Evolutionary conservation across 1,284 basidiomycete species (phyloP), one percentile per base, ranked within the genome.

Genomic region (Tilletia horrida): DNA sequence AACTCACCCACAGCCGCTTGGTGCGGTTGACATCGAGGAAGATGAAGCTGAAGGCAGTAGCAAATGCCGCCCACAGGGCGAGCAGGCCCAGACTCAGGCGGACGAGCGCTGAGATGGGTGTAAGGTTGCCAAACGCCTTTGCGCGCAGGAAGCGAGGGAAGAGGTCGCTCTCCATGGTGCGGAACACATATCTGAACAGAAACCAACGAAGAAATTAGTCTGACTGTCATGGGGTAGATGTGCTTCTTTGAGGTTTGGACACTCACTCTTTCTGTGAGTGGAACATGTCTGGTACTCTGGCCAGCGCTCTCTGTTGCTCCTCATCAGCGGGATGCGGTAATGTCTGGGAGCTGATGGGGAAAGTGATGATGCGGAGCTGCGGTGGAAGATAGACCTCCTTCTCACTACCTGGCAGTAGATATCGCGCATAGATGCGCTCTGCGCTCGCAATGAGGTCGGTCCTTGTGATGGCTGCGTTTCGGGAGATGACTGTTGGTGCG

Each of bases 81-180:
- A 97, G 84, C 59, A 98, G 85, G 0, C 95, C 96, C 1, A 88
- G 83, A 69, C 92, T 88, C 0, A 83, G 71, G 9, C 81, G 73
- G 14, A 93, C 88, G 61, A 97, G 86, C 1, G 91, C 88, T 29
- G 90, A 91, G 69, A 95, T 86, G 11, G 93, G 93, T 0, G 94
- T 97, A 66, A 98, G 84, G 83, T 98, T 98, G 48, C 93, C 92
- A 80, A 97, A 98, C 9, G 94, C 93, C 83, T 98, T 98, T 3
- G 92, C 89, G 66, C 95, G 87, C 65, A 98, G 84, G 86, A 98
- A 98, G 2, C 93, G 87, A 3, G 80, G 79, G 85, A 95, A 97
- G n/a, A 92, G 91, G 79, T 97, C 93, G 83, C 93, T 90, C 82
- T 97, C 94, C 89, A 97, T 95, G 3, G 92, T 92, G 65, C 92